Conservation (phyloP, 805 yeast species). For the Lipomyces mesembrius region DNA sequence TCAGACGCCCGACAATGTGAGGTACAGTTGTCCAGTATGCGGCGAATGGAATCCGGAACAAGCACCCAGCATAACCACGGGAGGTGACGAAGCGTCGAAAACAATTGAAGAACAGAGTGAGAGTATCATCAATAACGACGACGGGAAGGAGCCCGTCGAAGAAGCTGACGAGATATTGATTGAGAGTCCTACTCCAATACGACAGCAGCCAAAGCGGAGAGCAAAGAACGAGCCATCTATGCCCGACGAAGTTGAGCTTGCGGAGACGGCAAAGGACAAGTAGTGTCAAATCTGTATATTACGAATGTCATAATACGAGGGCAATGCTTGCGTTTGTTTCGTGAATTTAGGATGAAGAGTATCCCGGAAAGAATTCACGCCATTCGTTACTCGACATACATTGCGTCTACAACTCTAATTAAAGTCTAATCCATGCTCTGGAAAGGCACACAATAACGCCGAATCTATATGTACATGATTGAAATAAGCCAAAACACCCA, state of each 20-base stretch:
- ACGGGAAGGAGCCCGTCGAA: neutral
- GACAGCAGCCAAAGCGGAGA: constrained; percentile 7
- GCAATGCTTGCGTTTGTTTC: neutral
- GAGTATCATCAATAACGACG: neutral
- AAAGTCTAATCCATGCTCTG: neutral
- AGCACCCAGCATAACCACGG: neutral
- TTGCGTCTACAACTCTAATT: neutral
- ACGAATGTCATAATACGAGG: too few relatives aligned
- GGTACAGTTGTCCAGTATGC: constrained; percentile 70
- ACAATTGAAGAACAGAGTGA: constrained; percentile 9
- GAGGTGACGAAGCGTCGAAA: neutral
- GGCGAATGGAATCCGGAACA: constrained; percentile 46
- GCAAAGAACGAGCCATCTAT: neutral
- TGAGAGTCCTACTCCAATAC: constrained; percentile 5
- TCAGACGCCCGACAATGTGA: constrained; percentile 54
- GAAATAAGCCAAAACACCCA: neutral
- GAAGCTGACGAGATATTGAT: constrained; percentile 2
- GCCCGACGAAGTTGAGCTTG: neutral
- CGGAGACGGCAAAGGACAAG: neutral
- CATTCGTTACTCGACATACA: neutral
- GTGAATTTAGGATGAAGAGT: neutral
- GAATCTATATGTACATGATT: neutral
- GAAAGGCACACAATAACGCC: neutral
- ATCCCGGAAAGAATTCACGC: neutral
- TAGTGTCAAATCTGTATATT: neutral